phyloP scores from a whole-genome alignment of 176 grass and related monocot genomes.

The Avena eriantha region DNA sequence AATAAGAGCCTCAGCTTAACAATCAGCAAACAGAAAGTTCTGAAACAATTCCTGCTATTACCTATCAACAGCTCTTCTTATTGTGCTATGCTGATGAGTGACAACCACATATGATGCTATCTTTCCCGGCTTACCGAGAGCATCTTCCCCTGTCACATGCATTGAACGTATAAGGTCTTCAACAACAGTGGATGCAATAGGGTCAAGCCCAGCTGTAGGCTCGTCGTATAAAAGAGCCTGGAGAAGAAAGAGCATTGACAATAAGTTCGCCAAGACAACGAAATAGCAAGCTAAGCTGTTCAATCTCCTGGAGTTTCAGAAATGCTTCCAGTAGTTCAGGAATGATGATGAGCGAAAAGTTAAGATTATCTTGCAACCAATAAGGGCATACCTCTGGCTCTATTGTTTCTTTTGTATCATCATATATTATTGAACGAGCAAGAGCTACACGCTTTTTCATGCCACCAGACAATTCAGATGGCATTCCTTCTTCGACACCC shows the following conservation, averaged over 20 bases:
- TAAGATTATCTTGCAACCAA: slow-evolving; percentile 21
- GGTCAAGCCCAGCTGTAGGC: slow-evolving; percentile 94
- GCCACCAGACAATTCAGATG: slow-evolving; percentile 93
- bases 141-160: slow-evolving; percentile 73
- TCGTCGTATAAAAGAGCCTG: slow-evolving; percentile 96
- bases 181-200: slow-evolving; percentile 95
- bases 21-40: neutral
- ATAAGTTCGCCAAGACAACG: neutral
- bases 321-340: slow-evolving; percentile 17
- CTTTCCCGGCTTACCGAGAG: slow-evolving; percentile 72
- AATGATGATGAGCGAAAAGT: slow-evolving; percentile 26
- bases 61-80: slow-evolving; percentile 94
- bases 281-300: slow-evolving; percentile 11
- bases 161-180: slow-evolving; percentile 96
- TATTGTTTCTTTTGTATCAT: slow-evolving; percentile 80
- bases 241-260: slow-evolving; percentile 25
- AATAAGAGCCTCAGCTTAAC: neutral
- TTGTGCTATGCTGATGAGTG: slow-evolving; percentile 99
- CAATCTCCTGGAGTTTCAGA: neutral
- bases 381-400: slow-evolving; percentile 83
- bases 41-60: slow-evolving; percentile 36
- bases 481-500: slow-evolving; percentile 90
- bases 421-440: slow-evolving; percentile 94
- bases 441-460: slow-evolving; percentile 99
- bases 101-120: slow-evolving; percentile 88